These are phyloP conservation scores for Dothistroma pini DNA, from an alignment of 2,329 filamentous ascomycete genomes.

Conservation along the genomic window DNA sequence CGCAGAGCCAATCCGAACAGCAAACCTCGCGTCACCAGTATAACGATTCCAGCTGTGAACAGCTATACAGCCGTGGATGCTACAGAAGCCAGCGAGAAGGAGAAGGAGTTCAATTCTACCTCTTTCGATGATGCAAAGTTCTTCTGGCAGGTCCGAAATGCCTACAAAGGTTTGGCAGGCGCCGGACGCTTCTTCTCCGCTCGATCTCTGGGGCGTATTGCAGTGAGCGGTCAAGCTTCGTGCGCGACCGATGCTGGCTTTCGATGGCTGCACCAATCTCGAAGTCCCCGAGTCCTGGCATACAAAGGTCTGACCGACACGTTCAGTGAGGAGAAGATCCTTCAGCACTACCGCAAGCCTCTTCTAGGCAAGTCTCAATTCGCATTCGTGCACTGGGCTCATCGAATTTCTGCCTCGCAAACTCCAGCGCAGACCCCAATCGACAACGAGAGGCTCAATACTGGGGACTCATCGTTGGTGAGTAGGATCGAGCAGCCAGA, in stretches of 20 bases:
- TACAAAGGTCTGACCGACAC: slow-evolving; percentile 32
- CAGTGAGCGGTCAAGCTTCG: slow-evolving; percentile 26
- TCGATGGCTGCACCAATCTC: slow-evolving; percentile 29
- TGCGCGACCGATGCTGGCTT: slow-evolving; percentile 28
- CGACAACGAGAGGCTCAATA: slow-evolving; percentile 8
- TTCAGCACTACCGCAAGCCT: slow-evolving; percentile 36
- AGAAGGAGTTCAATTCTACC: slow-evolving; percentile 24
- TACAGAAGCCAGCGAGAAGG: slow-evolving; percentile 11
- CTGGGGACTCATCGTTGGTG: slow-evolving; percentile 18
- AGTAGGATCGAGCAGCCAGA: slow-evolving; percentile 28
- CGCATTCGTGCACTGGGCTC: slow-evolving; percentile 45
- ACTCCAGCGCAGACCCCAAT: not conserved
- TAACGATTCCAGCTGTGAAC: slow-evolving; percentile 32
- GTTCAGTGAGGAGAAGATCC: slow-evolving; percentile 41
- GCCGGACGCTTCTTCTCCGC: slow-evolving; percentile 32
- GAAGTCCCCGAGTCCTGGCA: slow-evolving; percentile 31
- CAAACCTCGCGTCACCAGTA: slow-evolving; percentile 22
- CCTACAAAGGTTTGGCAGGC: slow-evolving; percentile 29
- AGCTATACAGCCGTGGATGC: slow-evolving; percentile 25
- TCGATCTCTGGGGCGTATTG: slow-evolving; percentile 31
- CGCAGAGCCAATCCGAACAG: slow-evolving; percentile 27
- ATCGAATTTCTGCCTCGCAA: slow-evolving; percentile 32
- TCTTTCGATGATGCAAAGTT: slow-evolving; percentile 36
- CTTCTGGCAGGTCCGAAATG: slow-evolving; percentile 29
- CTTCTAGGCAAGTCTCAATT: slow-evolving; percentile 36